Conservation (phyloP, 139 green algal genomes). For the Zygnema cylindricum region DNA sequence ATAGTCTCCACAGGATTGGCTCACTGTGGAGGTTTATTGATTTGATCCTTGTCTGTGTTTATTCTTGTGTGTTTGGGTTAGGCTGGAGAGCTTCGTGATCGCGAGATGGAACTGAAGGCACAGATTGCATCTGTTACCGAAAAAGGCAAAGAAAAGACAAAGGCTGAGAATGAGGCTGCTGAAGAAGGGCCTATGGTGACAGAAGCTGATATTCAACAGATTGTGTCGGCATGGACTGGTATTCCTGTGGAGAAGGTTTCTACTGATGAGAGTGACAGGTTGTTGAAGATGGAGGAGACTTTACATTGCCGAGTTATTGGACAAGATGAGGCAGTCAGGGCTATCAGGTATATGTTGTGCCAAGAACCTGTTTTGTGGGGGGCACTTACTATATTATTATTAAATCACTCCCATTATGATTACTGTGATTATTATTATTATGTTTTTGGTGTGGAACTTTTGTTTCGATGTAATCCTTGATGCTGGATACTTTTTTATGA, state of each 20-base stretch:
- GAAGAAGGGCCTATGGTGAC: conserved; percentile 76
- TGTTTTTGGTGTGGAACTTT: too few species aligned
- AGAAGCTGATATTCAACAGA: conserved; percentile 95
- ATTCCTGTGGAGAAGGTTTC: conserved; percentile 89
- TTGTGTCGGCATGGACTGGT: conserved; percentile 87
- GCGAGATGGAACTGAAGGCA: conserved; percentile 96
- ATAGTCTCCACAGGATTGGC: too few species aligned
- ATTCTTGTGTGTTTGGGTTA: conserved; percentile 12
- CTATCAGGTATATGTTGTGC: conserved; percentile 73
- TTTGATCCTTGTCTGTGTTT: not conserved
- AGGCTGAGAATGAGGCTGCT: conserved; percentile 84
- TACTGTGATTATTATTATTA: too few species aligned
- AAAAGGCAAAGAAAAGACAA: conserved; percentile 71
- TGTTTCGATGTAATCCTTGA: too few species aligned
- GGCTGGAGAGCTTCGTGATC: conserved; percentile 89
- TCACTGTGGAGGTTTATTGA: too few species aligned
- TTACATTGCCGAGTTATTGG: conserved; percentile 95
- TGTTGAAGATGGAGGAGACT: conserved; percentile 98
- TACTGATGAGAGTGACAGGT: conserved; percentile 90
- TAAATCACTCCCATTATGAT: too few species aligned
- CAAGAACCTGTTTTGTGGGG: too few species aligned
- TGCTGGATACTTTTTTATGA: too few species aligned
- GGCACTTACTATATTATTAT: too few species aligned
- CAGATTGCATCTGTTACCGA: conserved; percentile 86
- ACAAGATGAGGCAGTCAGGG: conserved; percentile 92